Conservation (phyloP, 2,329 filamentous ascomycete genomes). For the Nannizziopsis barbatae region DNA sequence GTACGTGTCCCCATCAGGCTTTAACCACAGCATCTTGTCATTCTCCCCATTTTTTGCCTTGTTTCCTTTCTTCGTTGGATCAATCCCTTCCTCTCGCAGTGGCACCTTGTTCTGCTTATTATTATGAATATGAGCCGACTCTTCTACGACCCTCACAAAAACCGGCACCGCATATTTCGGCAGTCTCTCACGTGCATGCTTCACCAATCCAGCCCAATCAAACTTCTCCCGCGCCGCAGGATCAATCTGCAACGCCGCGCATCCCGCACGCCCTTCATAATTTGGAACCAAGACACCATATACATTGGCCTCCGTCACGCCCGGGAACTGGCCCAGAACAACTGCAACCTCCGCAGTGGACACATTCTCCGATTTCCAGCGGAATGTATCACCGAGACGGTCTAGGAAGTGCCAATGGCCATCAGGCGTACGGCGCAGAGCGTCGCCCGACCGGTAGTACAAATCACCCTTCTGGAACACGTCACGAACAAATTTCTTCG, state of each 20-base stretch:
- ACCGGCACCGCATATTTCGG: constrained; percentile 66
- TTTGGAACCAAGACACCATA: constrained; percentile 56
- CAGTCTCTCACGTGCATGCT: constrained; percentile 48
- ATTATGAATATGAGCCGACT: constrained; percentile 45
- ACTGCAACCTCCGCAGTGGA: constrained; percentile 57
- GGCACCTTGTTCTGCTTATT: constrained; percentile 72
- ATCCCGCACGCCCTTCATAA: constrained; percentile 58
- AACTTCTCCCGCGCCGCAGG: constrained; percentile 41
- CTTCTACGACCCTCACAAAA: constrained; percentile 55
- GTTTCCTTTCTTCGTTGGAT: constrained; percentile 40
- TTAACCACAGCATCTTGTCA: constrained; percentile 43
- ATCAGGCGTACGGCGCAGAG: constrained; percentile 49
- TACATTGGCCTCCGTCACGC: constrained; percentile 55
- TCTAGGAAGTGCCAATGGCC: constrained; percentile 62
- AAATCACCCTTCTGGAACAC: constrained; percentile 57
- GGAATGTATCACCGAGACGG: constrained; percentile 59
- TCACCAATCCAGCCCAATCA: constrained; percentile 50
- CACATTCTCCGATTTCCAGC: constrained; percentile 63
- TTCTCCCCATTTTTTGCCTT: constrained; percentile 35
- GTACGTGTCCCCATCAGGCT: constrained; percentile 41
- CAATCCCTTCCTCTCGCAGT: constrained; percentile 55
- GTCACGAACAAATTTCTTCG: constrained; percentile 53
- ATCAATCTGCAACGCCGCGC: constrained; percentile 47
- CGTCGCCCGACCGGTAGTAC: constrained; percentile 59
- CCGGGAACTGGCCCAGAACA: constrained; percentile 48